Evolutionary conservation across 331 rosid genomes (phyloP), one percentile per base, ranked within the genome.

Genomic region (Malus hybrid): DNA sequence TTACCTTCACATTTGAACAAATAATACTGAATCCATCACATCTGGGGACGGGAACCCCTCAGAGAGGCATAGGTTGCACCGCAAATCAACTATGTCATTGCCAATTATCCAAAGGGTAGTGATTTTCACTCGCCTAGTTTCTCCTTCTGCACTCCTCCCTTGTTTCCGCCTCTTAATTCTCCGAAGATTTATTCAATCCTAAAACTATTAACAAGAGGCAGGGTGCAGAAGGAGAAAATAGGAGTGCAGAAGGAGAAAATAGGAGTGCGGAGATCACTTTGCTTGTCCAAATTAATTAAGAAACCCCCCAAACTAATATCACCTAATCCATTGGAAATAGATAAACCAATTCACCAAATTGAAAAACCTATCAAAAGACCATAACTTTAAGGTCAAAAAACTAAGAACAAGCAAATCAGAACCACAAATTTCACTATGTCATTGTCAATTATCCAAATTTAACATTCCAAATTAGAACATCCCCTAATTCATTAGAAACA

Each of bases 1-100:
- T 90, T 10, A 87, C 93, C 98, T 93, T 82, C 89, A 85, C 83
- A 69, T 79, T 83, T 73, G 24, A 71, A 54, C 48, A 71, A 36
- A 76, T 18, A 24, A 60, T 18, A 78, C 50, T 33, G 15, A 80
- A 64, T 82, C 61, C 71, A 80, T 64, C 39, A 71, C 77, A 62
- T 80, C 56, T 39, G 44, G 27, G 27, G 42, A 54, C 77, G 73
- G 71, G 15, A 39, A 42, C 24, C 50, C 50, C n/a, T 27, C 20
- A 24, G 52, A 31, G 52, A 33, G 16, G 19, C 55, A 59, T 67
- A 46, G 48, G 14, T 39, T 32, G 70, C 15, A 24, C 46, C 60
- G 31, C 76, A 65, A 73, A 16, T 70, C 74, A 65, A 28, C 5
- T 59, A 56, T 74, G 39, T 64, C 80, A 80, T 73, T 70, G 71